phyloP scores from a whole-genome alignment of 2,329 filamentous ascomycete genomes.

The Cladophialophora bantiana region DNA sequence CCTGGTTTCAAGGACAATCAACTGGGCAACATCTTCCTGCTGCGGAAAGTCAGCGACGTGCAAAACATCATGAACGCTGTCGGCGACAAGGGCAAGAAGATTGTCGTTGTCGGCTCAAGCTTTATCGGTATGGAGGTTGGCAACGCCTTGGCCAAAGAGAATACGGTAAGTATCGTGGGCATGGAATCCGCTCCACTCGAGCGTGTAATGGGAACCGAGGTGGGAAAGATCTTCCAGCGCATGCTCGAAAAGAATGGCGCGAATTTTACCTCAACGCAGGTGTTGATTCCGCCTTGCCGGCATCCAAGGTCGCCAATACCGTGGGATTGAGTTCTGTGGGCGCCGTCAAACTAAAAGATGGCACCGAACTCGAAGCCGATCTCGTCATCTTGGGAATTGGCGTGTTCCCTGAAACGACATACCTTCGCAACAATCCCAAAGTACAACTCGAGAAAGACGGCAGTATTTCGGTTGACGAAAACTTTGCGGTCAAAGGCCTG shows the following conservation, averaged over 20 bases:
- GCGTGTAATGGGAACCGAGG: slow-evolving; percentile 79
- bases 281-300: slow-evolving; percentile 83
- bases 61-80: slow-evolving; percentile 80
- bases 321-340: slow-evolving; percentile 63
- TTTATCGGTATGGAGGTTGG: slow-evolving; percentile 99
- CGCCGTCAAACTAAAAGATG: slow-evolving; percentile 81
- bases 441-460: slow-evolving; percentile 80
- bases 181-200: slow-evolving; percentile 88
- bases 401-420: slow-evolving; percentile 84
- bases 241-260: slow-evolving; percentile 84
- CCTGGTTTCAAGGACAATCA: slow-evolving; percentile 76
- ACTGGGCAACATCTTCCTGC: slow-evolving; percentile 83
- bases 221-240: slow-evolving; percentile 81
- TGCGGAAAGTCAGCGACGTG: slow-evolving; percentile 78
- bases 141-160: slow-evolving; percentile 78
- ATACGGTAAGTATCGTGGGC: slow-evolving; percentile 84
- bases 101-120: slow-evolving; percentile 88
- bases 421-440: slow-evolving; percentile 73
- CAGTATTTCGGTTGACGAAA: slow-evolving; percentile 81
- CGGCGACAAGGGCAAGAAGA: slow-evolving; percentile 81
- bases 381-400: slow-evolving; percentile 91
- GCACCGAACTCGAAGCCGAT: slow-evolving; percentile 82
- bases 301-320: slow-evolving; percentile 68
- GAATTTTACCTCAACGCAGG: slow-evolving; percentile 83
- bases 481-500: slow-evolving; percentile 76